These are phyloP conservation scores for Hymenoscyphus occultus DNA, from an alignment of 2,329 filamentous ascomycete species.

Conservation along the genomic window DNA sequence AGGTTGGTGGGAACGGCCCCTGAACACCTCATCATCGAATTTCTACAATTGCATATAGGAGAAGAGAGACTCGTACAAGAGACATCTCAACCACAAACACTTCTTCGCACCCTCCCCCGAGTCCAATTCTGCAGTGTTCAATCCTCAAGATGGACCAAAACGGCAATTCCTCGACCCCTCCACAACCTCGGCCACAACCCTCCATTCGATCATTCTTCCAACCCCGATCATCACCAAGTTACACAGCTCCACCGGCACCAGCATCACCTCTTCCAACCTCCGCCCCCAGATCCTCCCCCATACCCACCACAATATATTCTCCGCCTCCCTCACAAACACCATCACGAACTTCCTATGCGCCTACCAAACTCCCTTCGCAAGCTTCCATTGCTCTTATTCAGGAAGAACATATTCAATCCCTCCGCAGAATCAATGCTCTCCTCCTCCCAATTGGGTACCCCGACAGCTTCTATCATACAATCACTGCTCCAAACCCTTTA, in stretches of 20 bases:
- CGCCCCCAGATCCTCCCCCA: background rate
- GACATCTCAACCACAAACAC: background rate
- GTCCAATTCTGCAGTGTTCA: background rate
- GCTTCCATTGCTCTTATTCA: conserved; percentile 52
- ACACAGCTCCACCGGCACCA: conserved; percentile 41
- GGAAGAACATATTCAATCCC: conserved; percentile 51
- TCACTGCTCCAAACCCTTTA: conserved; percentile 48
- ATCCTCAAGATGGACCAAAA: conserved; percentile 12
- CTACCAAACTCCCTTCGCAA: conserved; percentile 39
- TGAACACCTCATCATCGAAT: background rate
- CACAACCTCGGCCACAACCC: conserved; percentile 39
- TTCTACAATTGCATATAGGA: background rate
- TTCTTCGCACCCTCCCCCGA: background rate
- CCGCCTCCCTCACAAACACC: conserved; percentile 24
- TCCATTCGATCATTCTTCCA: conserved; percentile 65
- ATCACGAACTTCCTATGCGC: conserved; percentile 23
- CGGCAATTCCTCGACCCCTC: conserved; percentile 8
- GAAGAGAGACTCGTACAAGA: background rate
- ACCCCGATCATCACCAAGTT: conserved; percentile 45
- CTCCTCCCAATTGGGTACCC: conserved; percentile 63
- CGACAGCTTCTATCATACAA: conserved; percentile 59
- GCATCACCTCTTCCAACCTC: conserved; percentile 26
- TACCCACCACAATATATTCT: conserved; percentile 14
- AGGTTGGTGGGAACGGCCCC: background rate
- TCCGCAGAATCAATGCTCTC: conserved; percentile 63